phyloP scores from a whole-genome alignment of 805 yeast genomes.

The Saturnispora diversa region DNA sequence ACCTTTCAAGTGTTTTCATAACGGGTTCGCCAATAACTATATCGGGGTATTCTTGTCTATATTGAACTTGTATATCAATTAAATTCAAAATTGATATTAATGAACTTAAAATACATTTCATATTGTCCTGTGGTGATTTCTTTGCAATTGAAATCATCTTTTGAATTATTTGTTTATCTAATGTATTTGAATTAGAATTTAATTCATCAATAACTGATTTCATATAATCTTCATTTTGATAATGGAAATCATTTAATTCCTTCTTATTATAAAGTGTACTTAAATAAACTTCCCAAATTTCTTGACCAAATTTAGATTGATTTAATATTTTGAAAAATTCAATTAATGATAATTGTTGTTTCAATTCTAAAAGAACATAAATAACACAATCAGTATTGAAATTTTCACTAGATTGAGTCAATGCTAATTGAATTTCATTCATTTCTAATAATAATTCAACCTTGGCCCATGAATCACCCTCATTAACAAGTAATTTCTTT shows the following conservation, averaged over 20 bases:
- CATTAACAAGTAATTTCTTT: slow-evolving; percentile 56
- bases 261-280: slow-evolving; percentile 15
- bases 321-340: slow-evolving; percentile 63
- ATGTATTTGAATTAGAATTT: slow-evolving; percentile 22
- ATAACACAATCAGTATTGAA: slow-evolving; percentile 53
- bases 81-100: slow-evolving; percentile 22
- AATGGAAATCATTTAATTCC: slow-evolving; percentile 45
- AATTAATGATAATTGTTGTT: slow-evolving; percentile 48
- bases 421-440: slow-evolving; percentile 55
- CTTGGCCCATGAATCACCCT: slow-evolving; percentile 54
- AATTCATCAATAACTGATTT: slow-evolving; percentile 27
- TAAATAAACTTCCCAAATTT: slow-evolving; percentile 1
- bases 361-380: slow-evolving; percentile 48
- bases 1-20: slow-evolving; percentile 38
- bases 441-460: slow-evolving; percentile 58
- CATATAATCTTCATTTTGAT: slow-evolving; percentile 53
- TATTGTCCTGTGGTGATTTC: slow-evolving; percentile 27
- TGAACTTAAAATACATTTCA: slow-evolving; percentile 32
- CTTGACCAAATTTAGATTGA: slow-evolving; percentile 16
- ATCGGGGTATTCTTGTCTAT: slow-evolving; percentile 16
- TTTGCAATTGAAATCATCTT: slow-evolving; percentile 29
- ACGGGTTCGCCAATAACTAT: slow-evolving; percentile 27
- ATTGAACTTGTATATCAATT: slow-evolving; percentile 36
- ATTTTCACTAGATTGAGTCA: slow-evolving; percentile 55
- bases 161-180: slow-evolving; percentile 27